Evolutionary conservation across 2,329 filamentous ascomycete genomes (phyloP).

Genomic region (Drechslerella stenobrocha): DNA sequence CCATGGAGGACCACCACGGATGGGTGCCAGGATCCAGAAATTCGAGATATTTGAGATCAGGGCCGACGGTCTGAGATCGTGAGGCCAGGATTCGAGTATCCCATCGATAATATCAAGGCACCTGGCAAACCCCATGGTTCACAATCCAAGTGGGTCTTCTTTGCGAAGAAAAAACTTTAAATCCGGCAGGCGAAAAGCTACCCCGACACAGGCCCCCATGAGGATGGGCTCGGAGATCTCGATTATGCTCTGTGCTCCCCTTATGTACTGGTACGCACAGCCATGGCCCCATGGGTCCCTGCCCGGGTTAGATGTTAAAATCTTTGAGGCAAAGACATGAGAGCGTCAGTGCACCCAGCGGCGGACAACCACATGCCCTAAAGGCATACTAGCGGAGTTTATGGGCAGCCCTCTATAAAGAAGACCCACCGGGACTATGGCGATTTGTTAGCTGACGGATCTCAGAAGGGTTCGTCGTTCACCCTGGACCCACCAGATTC

Average conservation of each 20-base stretch:
- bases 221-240: constrained; percentile 35
- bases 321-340: neutral
- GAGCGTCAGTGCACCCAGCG: constrained; percentile 7
- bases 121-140: neutral
- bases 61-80: neutral
- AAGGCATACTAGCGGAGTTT: too few relatives aligned
- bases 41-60: neutral
- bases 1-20: constrained; percentile 11
- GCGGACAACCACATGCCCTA: neutral
- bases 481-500: constrained; percentile 15
- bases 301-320: constrained; percentile 5
- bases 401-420: neutral
- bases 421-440: neutral
- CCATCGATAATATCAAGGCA: constrained; percentile 3
- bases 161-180: constrained; percentile 36
- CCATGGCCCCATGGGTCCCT: neutral
- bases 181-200: constrained; percentile 39
- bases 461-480: constrained; percentile 22
- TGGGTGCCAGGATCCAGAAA: constrained; percentile 9
- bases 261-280: too few relatives aligned
- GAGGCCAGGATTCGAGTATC: neutral
- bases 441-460: constrained; percentile 17
- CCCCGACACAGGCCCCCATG: constrained; percentile 19
- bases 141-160: constrained; percentile 44
- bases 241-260: constrained; percentile 11